Conservation (phyloP, 208 protist genomes). For the Trypanosomatidae sp. region DNA sequence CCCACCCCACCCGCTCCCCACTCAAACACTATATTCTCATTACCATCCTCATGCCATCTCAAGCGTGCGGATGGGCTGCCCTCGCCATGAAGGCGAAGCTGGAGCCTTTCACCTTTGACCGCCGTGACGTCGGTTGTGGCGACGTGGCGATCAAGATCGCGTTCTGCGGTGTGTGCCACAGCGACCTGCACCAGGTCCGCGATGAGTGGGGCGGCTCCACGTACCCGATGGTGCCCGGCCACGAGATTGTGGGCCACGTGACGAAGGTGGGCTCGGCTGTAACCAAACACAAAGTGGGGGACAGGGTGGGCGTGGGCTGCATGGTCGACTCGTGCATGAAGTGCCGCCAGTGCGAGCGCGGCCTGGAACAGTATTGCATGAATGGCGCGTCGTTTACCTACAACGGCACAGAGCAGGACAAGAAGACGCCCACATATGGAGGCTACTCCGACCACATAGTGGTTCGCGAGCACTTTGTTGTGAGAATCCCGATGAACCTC, state of each 20-base stretch:
- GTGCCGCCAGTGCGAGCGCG: constrained; percentile 65
- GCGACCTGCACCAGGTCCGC: constrained; percentile 69
- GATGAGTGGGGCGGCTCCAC: constrained; percentile 67
- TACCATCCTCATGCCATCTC: constrained; percentile 40
- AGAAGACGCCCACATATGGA: constrained; percentile 41
- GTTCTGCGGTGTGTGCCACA: constrained; percentile 86
- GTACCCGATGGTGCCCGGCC: constrained; percentile 80
- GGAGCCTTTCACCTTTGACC: constrained; percentile 47
- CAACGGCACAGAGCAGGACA: constrained; percentile 41
- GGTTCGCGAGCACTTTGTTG: constrained; percentile 63
- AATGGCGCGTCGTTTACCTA: constrained; percentile 58
- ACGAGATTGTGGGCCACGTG: constrained; percentile 86
- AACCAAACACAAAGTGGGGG: constrained; percentile 80
- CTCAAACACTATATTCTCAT: neutral
- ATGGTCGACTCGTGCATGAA: constrained; percentile 84
- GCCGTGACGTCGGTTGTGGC: constrained; percentile 38
- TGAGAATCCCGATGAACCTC: constrained; percentile 69
- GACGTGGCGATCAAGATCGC: constrained; percentile 70
- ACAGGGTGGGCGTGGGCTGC: constrained; percentile 86
- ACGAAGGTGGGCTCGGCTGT: constrained; percentile 58
- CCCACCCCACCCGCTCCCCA: neutral
- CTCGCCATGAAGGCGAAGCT: constrained; percentile 41
- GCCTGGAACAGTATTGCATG: constrained; percentile 75
- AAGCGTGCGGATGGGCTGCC: constrained; percentile 46
- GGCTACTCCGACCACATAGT: constrained; percentile 78